phyloP scores from a whole-genome alignment of 1,284 basidiomycete species.

The Cutaneotrichosporon dermatis region DNA sequence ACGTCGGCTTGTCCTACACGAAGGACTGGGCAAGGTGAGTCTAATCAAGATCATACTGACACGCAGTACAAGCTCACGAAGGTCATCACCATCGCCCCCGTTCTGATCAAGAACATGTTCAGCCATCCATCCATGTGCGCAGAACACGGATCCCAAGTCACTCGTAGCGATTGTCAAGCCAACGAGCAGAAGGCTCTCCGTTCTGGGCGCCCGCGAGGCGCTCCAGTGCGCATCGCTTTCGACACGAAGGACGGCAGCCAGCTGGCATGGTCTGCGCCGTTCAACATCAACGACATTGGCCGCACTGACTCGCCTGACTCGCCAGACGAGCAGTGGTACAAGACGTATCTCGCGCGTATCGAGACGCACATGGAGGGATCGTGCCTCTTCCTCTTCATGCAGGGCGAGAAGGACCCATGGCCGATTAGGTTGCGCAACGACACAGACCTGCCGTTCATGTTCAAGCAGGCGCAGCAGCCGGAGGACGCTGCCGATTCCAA shows the following conservation, averaged over 20 bases:
- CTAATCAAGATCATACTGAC: no score
- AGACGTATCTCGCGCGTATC: constrained; percentile 64
- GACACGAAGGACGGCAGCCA: constrained; percentile 72
- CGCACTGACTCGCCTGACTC: constrained; percentile 63
- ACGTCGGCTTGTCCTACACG: constrained; percentile 89
- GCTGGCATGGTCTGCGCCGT: constrained; percentile 74
- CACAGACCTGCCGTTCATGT: constrained; percentile 66
- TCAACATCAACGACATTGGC: constrained; percentile 90
- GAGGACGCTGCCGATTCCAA: constrained; percentile 50
- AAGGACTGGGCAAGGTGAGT: constrained; percentile 72
- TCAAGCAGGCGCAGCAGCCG: constrained; percentile 68
- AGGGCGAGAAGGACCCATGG: constrained; percentile 67
- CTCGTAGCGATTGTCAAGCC: constrained; percentile 57
- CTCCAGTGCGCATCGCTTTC: constrained; percentile 77
- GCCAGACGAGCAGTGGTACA: constrained; percentile 51
- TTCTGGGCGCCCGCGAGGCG: constrained; percentile 58
- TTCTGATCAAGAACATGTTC: constrained; percentile 81
- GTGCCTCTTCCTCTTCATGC: constrained; percentile 79
- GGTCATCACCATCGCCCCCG: constrained; percentile 89
- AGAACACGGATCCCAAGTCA: constrained; percentile 63
- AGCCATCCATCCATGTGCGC: constrained; percentile 72
- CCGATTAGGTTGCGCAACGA: constrained; percentile 89
- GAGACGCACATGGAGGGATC: constrained; percentile 83
- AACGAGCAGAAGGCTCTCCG: constrained; percentile 69
- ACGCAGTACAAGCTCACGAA: constrained; percentile 81